These are phyloP conservation scores for Lepidium campestre DNA, from an alignment of 441 rosid species.

Conservation along the genomic window DNA sequence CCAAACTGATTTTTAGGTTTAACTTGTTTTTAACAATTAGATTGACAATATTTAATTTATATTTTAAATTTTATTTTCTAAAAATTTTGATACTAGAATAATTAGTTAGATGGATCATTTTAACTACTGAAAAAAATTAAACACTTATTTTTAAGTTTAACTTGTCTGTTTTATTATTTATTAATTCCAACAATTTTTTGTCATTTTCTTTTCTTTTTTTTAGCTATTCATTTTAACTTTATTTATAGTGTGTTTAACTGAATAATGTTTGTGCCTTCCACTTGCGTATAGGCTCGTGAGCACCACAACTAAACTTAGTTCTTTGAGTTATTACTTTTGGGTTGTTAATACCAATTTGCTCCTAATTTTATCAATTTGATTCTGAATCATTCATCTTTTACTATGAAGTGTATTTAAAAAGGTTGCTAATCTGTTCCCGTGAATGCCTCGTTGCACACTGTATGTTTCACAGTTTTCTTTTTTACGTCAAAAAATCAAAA, in stretches of 20 bases:
- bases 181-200: neutral
- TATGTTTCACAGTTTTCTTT: neutral
- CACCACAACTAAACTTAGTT: constrained; percentile 17
- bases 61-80: no score
- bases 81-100: no score
- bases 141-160: neutral
- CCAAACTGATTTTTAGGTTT: neutral
- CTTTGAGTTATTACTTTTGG: constrained; percentile 2
- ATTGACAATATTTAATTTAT: no score
- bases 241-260: constrained; percentile 7
- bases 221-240: constrained; percentile 2
- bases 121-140: no score
- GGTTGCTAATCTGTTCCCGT: constrained; percentile 14
- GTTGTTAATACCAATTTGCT: neutral
- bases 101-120: no score
- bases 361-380: neutral
- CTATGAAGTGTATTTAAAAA: neutral
- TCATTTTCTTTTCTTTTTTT: neutral
- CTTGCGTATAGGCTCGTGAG: constrained; percentile 20
- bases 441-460: constrained; percentile 15
- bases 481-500: neutral
- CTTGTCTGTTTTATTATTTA: neutral
- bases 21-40: no score
- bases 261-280: constrained; percentile 13
- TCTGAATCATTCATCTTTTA: constrained; percentile 16